These are phyloP conservation scores for Populus hybrid DNA, from an alignment of 441 rosid genomes.

Conservation along the genomic window DNA sequence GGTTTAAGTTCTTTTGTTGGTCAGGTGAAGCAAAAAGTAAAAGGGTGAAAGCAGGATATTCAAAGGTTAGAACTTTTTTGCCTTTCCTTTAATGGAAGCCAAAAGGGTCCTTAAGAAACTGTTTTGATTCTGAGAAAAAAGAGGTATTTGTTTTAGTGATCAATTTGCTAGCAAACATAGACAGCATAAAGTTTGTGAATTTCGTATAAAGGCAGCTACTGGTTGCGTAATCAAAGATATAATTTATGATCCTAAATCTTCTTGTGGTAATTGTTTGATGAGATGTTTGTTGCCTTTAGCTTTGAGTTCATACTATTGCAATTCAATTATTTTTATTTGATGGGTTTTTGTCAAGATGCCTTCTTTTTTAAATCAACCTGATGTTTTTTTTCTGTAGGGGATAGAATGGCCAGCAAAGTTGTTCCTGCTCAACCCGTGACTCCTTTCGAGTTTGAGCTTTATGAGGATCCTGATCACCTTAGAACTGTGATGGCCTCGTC, in stretches of 20 bases:
- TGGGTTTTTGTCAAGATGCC: background rate
- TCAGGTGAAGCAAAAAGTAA: background rate
- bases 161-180: background rate
- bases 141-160: background rate
- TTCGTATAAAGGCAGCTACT: background rate
- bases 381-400: background rate
- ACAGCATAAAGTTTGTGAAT: background rate
- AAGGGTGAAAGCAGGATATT: background rate
- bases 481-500: constrained; percentile 49
- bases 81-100: background rate
- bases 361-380: background rate
- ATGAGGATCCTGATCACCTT: constrained; percentile 55
- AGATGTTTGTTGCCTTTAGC: background rate
- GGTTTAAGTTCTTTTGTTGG: background rate
- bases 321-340: background rate
- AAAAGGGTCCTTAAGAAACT: background rate
- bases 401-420: constrained; percentile 57
- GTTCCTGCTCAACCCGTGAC: constrained; percentile 35
- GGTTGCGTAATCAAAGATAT: background rate
- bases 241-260: background rate
- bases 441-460: constrained; percentile 62
- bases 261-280: background rate
- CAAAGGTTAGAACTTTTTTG: background rate
- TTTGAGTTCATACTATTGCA: background rate
- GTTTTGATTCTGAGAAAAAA: background rate